Evolutionary conservation across 208 protist genomes (phyloP), one percentile per base, ranked within the genome.

Genomic region (Acanthamoeba lenticulata): DNA sequence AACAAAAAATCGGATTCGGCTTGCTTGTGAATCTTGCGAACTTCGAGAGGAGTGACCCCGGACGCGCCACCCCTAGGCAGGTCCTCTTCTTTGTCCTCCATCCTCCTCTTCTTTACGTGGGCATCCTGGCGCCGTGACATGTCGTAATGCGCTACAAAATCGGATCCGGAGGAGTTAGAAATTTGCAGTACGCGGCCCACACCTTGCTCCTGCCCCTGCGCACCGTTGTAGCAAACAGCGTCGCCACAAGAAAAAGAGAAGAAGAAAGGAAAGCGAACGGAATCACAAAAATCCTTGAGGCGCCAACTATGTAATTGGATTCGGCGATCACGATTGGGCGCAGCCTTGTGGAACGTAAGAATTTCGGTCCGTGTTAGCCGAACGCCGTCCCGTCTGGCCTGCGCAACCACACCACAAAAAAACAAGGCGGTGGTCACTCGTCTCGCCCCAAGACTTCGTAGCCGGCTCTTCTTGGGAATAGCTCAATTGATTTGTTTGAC

Each of bases 1-100:
- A 90, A 90, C 36, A 90, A 47, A 27, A 90, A 90, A 90, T 90
- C 83, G 47, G 47, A 69, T 40, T 90, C 83, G 40, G 83, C 83
- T 38, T 90, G 42, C n/a, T 67, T 67, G 42, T 90, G 83, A 42
- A 90, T 90, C 32, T 90, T 47, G 21, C n/a, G 60, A 42, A 90
- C 34, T 34, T 90, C 83, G 32, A 90, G 83, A 24, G 83, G 47
- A 21, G 47, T 90, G 24, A 90, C 83, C 9, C 6, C 83, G 19
- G 47, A 42, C 21, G 27, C 83, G 15, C 83, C 83, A 40, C 83
- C 83, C 2, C 83, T 13, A 15, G 83, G 83, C 29, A 90, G 57
- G 42, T 90, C 83, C 38, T 29, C 83, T 19, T 83, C 72, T n/a
- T 40, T 36, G 32, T 90, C 83, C n/a, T 90, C 57, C 47, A 57